These are phyloP conservation scores for Vanilla planifolia DNA, from an alignment of 106 monocot genomes.

Conservation along the genomic window DNA sequence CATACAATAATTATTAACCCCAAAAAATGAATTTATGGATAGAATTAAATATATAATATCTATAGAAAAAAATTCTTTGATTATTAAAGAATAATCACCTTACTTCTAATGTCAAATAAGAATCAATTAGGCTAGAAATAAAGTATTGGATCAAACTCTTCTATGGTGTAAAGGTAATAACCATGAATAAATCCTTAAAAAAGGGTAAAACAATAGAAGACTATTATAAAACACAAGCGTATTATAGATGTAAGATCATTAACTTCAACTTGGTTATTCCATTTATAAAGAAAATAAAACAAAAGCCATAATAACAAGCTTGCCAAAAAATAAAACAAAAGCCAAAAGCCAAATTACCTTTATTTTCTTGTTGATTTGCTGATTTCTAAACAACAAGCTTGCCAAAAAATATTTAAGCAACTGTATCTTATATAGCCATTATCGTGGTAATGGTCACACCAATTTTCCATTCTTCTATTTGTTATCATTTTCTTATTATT, in stretches of 20 bases:
- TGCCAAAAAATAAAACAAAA: too few species aligned
- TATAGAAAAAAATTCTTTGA: constrained; percentile 9
- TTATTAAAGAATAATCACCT: constrained; percentile 13
- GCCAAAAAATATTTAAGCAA: too few species aligned
- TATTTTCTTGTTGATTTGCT: too few species aligned
- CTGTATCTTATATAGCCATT: too few species aligned
- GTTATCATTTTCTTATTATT: too few species aligned
- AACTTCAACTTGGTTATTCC: background rate
- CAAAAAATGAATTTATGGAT: constrained; percentile 1
- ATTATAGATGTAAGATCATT: background rate
- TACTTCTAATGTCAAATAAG: constrained; percentile 11
- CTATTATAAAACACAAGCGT: too few species aligned
- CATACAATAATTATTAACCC: too few species aligned
- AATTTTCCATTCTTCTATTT: too few species aligned
- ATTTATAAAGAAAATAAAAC: background rate
- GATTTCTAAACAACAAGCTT: too few species aligned
- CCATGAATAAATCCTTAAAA: constrained; percentile 12
- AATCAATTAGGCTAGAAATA: constrained; percentile 17
- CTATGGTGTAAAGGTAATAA: constrained; percentile 6
- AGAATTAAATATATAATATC: constrained; percentile 4
- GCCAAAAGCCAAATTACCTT: too few species aligned
- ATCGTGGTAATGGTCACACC: too few species aligned
- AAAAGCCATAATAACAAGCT: background rate
- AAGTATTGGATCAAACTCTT: constrained; percentile 17
- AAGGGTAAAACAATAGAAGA: constrained; percentile 4